Evolutionary conservation across 73 alveolate species (phyloP), one percentile per base, ranked within the genome.

Genomic region (Urostyla sp.): DNA sequence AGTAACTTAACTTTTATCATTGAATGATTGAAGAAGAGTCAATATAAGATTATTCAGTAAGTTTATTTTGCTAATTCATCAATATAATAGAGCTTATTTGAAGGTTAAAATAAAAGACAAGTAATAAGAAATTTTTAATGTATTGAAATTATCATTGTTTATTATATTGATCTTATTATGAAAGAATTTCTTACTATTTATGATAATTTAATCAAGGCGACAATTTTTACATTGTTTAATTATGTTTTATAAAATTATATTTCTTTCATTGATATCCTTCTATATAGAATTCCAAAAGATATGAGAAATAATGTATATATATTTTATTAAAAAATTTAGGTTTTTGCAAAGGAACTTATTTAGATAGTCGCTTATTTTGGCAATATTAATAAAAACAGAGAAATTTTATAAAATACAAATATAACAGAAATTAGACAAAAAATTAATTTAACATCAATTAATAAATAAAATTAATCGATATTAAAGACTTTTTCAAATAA

Each of bases 281-380:
- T 59, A 5, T 59, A 59, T 31, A 59, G 76, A 59, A 34, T 59
- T 2, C 57, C 32, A 35, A 59, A 59, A 34, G 32, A 52, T 7
- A 18, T n/a, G 30, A 23, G 76, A 59, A 40, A 34, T 34, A 59
- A 59, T 59, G 76, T 59, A 59, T 10, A n/a, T 5, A 8, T 31
- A 36, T 7, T 4, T 34, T 59, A 23, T 59, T 11, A 11, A 3
- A 56, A 18, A 3, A 35, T 32, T 31, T 59, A 59, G 76, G 10
- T 35, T 7, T 59, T 52, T 52, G 76, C 76, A 31, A 18, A 35
- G 13, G 16, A 59, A 34, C 34, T 59, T 5, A 15, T 59, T 3
- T 52, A 59, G 30, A 59, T 59, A 23, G 76, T 59, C 5, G 76
- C 76, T 13, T 35, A 52, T 7, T 59, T 59, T 15, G 37, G 57